Percentiles rank a stretch among this genome's conserved stretches.
Evolutionary conservation across 2,329 filamentous ascomycete species (phyloP).

Genomic region (Claviceps sp.): DNA sequence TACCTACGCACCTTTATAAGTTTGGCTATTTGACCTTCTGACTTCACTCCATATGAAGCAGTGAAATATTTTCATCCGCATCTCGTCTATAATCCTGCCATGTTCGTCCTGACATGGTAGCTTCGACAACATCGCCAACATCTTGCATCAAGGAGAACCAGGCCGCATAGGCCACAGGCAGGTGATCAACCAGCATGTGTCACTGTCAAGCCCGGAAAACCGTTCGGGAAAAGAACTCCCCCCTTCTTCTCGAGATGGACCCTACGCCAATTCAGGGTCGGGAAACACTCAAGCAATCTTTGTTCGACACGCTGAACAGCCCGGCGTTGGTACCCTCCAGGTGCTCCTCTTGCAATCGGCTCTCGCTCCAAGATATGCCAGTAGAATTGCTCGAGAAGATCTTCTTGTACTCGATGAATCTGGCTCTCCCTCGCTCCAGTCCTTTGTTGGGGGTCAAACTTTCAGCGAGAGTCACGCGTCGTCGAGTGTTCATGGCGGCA

Average conservation of each 20-base stretch:
- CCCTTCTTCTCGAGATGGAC: conserved; percentile 20
- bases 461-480: conserved; percentile 24
- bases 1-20: too few species aligned
- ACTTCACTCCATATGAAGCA: too few species aligned
- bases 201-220: too few species aligned
- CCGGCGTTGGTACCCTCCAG: conserved; percentile 17
- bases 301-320: conserved; percentile 1
- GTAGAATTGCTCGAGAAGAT: conserved; percentile 40
- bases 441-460: conserved; percentile 32
- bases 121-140: too few species aligned
- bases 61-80: too few species aligned
- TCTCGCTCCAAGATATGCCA: conserved; percentile 27
- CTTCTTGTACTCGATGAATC: conserved; percentile 34
- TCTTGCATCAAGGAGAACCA: too few species aligned
- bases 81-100: too few species aligned
- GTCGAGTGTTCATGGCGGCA: conserved; percentile 23
- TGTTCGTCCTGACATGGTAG: too few species aligned
- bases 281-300: conserved; percentile 26
- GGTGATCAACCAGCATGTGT: too few species aligned
- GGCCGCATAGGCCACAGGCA: too few species aligned
- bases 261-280: conserved; percentile 35
- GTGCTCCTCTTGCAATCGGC: conserved; percentile 13
- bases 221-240: neutral
- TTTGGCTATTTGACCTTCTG: too few species aligned
- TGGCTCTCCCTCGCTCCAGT: conserved; percentile 31